Conservation (phyloP, 164 flowering plant species). For the Paratinospora sagittata region DNA sequence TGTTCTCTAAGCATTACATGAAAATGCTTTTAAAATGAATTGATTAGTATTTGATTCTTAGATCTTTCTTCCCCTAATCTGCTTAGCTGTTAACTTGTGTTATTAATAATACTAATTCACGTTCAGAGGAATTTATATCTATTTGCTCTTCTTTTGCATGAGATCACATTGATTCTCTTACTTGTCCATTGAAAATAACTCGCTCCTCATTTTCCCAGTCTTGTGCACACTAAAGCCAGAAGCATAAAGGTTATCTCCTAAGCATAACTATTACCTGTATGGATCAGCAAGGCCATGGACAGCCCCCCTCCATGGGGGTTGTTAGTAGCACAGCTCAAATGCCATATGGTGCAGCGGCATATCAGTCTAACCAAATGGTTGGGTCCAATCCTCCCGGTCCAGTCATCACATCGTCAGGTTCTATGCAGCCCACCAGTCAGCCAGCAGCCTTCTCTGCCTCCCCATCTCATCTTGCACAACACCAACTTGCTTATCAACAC, state of each 20-base stretch:
- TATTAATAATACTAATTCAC: too few relatives aligned
- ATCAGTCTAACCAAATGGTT: conserved; percentile 49
- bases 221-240: not conserved
- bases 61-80: too few relatives aligned
- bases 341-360: conserved; percentile 34
- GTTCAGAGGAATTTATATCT: not conserved
- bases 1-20: too few relatives aligned
- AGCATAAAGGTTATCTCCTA: not conserved
- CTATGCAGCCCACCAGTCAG: conserved; percentile 35
- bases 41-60: too few relatives aligned
- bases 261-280: conserved; percentile 17
- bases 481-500: conserved; percentile 59
- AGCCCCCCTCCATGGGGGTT: conserved; percentile 37
- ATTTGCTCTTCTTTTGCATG: not conserved
- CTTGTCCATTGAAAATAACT: not conserved
- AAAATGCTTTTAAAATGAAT: too few relatives aligned
- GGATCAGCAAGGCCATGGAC: conserved; percentile 62
- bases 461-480: conserved; percentile 51
- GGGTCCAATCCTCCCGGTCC: conserved; percentile 36
- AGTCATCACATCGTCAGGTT: conserved; percentile 15
- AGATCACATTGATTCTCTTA: not conserved
- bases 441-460: conserved; percentile 32
- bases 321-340: conserved; percentile 37
- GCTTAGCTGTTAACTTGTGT: too few relatives aligned
- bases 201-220: not conserved